These are phyloP conservation scores for Astragalus membranaceus DNA, from an alignment of 306 rosid genomes.

Conservation along the genomic window DNA sequence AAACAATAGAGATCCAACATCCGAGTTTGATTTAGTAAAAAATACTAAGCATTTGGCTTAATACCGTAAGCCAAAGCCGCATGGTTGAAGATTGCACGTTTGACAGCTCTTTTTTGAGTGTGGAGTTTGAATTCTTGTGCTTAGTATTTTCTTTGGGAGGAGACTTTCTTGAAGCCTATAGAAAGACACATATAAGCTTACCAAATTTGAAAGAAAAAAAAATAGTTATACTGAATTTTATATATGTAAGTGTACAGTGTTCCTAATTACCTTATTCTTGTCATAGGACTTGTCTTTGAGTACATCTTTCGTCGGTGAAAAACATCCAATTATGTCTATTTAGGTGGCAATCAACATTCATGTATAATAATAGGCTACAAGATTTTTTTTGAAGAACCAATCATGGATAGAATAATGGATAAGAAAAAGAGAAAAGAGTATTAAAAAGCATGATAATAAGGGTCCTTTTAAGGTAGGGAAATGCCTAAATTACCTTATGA, in stretches of 20 bases:
- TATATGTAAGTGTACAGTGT: neutral
- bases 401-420: constrained; percentile 10
- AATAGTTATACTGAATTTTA: neutral
- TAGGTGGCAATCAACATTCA: constrained; percentile 18
- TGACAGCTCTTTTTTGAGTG: constrained; percentile 80
- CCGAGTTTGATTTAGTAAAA: too few relatives aligned
- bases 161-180: constrained; percentile 48
- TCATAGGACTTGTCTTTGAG: constrained; percentile 38
- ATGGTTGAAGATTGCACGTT: constrained; percentile 86
- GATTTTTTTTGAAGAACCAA: neutral
- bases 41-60: too few relatives aligned
- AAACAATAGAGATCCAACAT: too few relatives aligned
- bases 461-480: too few relatives aligned
- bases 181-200: neutral
- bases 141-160: constrained; percentile 60
- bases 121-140: constrained; percentile 73
- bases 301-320: constrained; percentile 51
- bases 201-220: neutral
- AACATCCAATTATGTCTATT: constrained; percentile 24
- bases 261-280: constrained; percentile 42
- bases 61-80: too few relatives aligned
- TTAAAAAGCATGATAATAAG: neutral
- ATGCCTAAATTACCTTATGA: too few relatives aligned
- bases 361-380: neutral
- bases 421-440: neutral